These are phyloP conservation scores for Phoma sp. DNA, from an alignment of 2,329 filamentous ascomycete species.

Conservation along the genomic window DNA sequence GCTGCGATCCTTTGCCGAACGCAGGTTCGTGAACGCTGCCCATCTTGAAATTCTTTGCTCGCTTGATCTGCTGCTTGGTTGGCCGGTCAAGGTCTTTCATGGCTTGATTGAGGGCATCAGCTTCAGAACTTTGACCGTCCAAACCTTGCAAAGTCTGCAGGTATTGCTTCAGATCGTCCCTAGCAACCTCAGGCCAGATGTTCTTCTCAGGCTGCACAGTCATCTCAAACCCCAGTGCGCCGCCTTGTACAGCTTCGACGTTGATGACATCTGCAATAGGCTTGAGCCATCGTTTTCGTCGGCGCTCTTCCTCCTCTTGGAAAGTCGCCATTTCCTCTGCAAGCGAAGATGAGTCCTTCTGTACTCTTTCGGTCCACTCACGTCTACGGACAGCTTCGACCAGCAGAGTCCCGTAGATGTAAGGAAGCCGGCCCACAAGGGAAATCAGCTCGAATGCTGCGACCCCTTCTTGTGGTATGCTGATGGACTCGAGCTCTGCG, in stretches of 20 bases:
- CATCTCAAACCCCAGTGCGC: slow-evolving; percentile 80
- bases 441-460: slow-evolving; percentile 83
- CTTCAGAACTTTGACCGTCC: slow-evolving; percentile 69
- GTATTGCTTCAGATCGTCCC: slow-evolving; percentile 80
- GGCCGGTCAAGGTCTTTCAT: slow-evolving; percentile 81
- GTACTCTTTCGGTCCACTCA: slow-evolving; percentile 92
- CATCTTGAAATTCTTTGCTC: slow-evolving; percentile 93
- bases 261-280: slow-evolving; percentile 78
- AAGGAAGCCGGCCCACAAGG: slow-evolving; percentile 81
- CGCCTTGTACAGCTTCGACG: slow-evolving; percentile 70
- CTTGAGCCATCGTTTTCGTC: slow-evolving; percentile 89
- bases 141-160: slow-evolving; percentile 70
- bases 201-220: slow-evolving; percentile 82
- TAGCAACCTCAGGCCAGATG: slow-evolving; percentile 78
- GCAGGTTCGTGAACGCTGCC: slow-evolving; percentile 92
- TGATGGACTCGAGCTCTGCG: slow-evolving; percentile 73
- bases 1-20: slow-evolving; percentile 78
- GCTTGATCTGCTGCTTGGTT: slow-evolving; percentile 84
- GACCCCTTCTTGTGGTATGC: slow-evolving; percentile 76
- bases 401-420: slow-evolving; percentile 87
- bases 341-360: slow-evolving; percentile 81
- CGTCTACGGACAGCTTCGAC: slow-evolving; percentile 84
- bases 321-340: slow-evolving; percentile 93
- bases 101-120: slow-evolving; percentile 77
- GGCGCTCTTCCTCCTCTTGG: slow-evolving; percentile 89